Base-by-base conservation (phyloP, 306 rosid genomes). In the Echinosophora koreensis region DNA sequence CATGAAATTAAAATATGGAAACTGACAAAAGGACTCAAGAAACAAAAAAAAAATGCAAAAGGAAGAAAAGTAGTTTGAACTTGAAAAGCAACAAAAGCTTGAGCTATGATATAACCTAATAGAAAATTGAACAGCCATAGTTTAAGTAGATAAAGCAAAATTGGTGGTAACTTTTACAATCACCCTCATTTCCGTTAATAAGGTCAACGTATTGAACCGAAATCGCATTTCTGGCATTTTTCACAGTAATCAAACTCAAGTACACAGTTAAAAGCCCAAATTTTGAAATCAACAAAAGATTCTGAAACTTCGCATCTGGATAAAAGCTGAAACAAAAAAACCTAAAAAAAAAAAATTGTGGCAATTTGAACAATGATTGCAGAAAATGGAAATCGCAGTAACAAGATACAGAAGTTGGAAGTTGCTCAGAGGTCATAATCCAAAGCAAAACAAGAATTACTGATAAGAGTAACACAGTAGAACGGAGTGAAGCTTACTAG, bases 401-500 rank as follows among this genome's bases (percentile, higher is more conserved):
- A 18, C 37, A 17, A 30, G 22, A 63, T 4, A 8, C 27, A 41
- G 30, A 56, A 73, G 1, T 44, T 57, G 38, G 38, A 66, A 66
- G 41, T 6, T 18, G 80, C 18, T 15, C 7, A 69, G 39, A 44
- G 55, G 15, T 3, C 16, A 60, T 8, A 75, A 49, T 76, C 54
- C 17, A n/a, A 63, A 15, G 46, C 5, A 66, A 39, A 65, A 34
- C 11, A 63, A 56, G 6, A 10, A 52, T 6, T 5, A 22, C 3
- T 4, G 27, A 30, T 39, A 41, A 55, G 17, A 65, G 13, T 9
- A 46, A n/a, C 32, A 37, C 5, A 50, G 18, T 50, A 12, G 60
- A 67, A 50, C 8, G 50, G 68, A 71, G 35, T 50, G 84, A 75
- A 51, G 28, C 81, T 81, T 75, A 81, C 84, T 39, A 64, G 83